Percentiles rank a stretch among this genome's conserved stretches.
These are phyloP conservation scores for Kodamaea fukazawae DNA, from an alignment of 805 yeast species.

Conservation along the genomic window DNA sequence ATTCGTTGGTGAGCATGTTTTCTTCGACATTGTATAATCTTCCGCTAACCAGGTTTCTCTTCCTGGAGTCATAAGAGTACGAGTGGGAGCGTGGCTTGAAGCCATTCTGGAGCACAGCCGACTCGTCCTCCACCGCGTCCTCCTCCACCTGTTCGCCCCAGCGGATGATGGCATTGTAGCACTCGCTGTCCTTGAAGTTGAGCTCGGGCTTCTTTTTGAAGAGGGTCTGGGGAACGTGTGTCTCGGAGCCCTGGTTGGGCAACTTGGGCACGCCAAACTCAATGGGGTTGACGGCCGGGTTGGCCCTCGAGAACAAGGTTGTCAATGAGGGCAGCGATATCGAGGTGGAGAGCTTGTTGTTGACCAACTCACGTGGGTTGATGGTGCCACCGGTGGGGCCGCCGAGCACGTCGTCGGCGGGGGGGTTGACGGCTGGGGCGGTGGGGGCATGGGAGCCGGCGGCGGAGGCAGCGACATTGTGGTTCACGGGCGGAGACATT, in stretches of 20 bases:
- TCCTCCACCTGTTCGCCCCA: conserved; percentile 21
- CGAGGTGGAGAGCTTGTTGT: conserved; percentile 11
- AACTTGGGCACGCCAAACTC: conserved; percentile 9
- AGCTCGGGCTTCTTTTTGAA: conserved; percentile 12
- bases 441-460: conserved; percentile 3
- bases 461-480: not conserved
- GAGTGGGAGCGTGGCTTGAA: conserved; percentile 16
- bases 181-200: conserved; percentile 33
- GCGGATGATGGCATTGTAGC: conserved; percentile 36
- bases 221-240: conserved; percentile 3
- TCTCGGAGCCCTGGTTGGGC: conserved; percentile 10
- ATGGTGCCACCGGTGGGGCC: conserved; percentile 13
- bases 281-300: not conserved
- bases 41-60: conserved; percentile 7
- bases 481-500: not conserved
- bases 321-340: conserved; percentile 9
- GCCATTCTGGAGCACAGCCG: not conserved
- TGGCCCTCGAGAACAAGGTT: conserved; percentile 6
- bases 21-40: conserved; percentile 5
- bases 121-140: conserved; percentile 7
- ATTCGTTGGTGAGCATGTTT: not conserved
- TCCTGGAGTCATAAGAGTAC: conserved; percentile 18
- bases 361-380: conserved; percentile 15
- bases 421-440: not conserved
- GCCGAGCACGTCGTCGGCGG: not conserved